These are phyloP conservation scores for Tuber microsphaerosporum DNA, from an alignment of 495 filamentous ascomycete genomes.

Conservation along the genomic window DNA sequence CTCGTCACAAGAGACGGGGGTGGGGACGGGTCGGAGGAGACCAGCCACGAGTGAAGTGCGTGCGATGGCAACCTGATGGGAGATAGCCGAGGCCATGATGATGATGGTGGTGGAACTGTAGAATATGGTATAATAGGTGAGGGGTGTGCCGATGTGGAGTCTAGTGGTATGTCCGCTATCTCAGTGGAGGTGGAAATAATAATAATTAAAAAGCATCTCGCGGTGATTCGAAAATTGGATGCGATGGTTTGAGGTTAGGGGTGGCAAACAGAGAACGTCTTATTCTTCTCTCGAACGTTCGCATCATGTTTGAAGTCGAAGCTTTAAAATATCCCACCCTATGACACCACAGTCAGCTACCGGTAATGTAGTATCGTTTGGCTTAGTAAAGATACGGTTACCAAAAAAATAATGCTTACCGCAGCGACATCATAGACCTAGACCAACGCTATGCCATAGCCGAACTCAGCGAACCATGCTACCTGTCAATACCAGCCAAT, in stretches of 20 bases:
- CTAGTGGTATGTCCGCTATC: background rate
- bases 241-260: background rate
- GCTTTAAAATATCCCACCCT: too few relatives aligned
- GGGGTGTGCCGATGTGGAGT: slow-evolving; percentile 8
- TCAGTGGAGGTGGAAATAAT: background rate
- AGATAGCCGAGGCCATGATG: slow-evolving; percentile 53
- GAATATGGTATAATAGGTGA: background rate
- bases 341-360: too few relatives aligned
- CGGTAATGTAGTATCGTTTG: too few relatives aligned
- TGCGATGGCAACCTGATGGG: slow-evolving; percentile 67
- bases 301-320: too few relatives aligned
- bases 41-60: slow-evolving; percentile 71
- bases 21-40: slow-evolving; percentile 69
- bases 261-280: background rate
- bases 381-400: too few relatives aligned
- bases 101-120: background rate
- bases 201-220: background rate
- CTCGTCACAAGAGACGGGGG: slow-evolving; percentile 60
- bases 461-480: slow-evolving; percentile 90
- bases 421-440: slow-evolving; percentile 71
- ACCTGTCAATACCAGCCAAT: slow-evolving; percentile 77
- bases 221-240: background rate
- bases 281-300: too few relatives aligned
- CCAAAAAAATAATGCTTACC: slow-evolving; percentile 31
- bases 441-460: slow-evolving; percentile 91